Conservation (phyloP, 2,329 filamentous ascomycete species). For the Metarhizium anisopliae region DNA sequence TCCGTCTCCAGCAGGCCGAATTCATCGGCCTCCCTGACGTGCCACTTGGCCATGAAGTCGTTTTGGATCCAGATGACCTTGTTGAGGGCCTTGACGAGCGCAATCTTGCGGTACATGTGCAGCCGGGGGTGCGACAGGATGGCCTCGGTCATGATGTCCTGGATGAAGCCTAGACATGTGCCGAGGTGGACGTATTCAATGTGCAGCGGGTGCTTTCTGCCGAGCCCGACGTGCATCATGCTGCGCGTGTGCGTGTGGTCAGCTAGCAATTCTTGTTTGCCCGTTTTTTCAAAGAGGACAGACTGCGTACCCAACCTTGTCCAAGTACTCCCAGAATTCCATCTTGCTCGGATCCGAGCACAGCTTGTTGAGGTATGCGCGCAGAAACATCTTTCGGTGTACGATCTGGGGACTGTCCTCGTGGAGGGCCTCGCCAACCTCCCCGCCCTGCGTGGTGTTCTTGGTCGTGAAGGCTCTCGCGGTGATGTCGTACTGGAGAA, state of each 20-base stretch:
- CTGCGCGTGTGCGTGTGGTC: constrained; percentile 19
- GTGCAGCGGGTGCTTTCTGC: constrained; percentile 61
- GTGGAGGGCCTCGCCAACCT: constrained; percentile 51
- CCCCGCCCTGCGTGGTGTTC: constrained; percentile 56
- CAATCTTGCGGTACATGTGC: constrained; percentile 58
- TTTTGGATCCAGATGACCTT: constrained; percentile 88
- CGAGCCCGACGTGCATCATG: constrained; percentile 75
- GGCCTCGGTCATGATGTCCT: constrained; percentile 69
- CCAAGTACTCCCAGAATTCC: constrained; percentile 76
- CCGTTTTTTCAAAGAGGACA: no score
- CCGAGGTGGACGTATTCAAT: constrained; percentile 77
- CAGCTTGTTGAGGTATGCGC: constrained; percentile 67
- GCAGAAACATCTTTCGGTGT: constrained; percentile 67
- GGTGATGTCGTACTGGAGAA: constrained; percentile 74
- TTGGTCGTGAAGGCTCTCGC: constrained; percentile 63
- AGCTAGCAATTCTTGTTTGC: no score
- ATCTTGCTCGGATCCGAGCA: constrained; percentile 66
- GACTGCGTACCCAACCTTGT: constrained; percentile 62
- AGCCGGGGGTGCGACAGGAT: constrained; percentile 64
- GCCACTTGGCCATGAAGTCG: constrained; percentile 78
- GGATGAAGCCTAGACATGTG: constrained; percentile 62
- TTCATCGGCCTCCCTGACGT: constrained; percentile 61
- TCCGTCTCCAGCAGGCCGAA: constrained; percentile 36
- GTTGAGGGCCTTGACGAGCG: constrained; percentile 63
- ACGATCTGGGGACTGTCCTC: constrained; percentile 68